Evolutionary conservation across 306 rosid genomes (phyloP), one percentile per base, ranked within the genome.

Genomic region (Fragaria vesca): DNA sequence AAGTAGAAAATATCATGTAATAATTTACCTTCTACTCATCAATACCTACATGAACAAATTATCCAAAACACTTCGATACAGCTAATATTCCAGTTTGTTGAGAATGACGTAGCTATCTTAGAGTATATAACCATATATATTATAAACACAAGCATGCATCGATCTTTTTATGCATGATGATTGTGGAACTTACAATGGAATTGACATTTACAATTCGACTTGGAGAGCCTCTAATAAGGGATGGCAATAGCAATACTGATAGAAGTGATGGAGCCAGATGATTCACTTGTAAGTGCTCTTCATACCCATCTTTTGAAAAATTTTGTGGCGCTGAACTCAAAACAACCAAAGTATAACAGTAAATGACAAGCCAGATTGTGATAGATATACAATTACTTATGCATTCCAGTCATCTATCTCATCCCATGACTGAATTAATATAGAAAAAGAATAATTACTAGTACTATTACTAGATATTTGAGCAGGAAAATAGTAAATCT

Each of bases 281-380:
- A 83, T 95, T 95, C 81, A 95, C 99, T 93, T 95, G 99, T 90
- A 91, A 78, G 91, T 95, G 99, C 82, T 91, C 91, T 85, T 95
- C 99, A 58, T 93, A 91, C 63, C 96, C 96, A 76, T 93, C 97
- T 87, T 88, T 91, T 20, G 97, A 95, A 87, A 93, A 83, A 46
- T 69, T 91, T 71, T 91, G 99, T 7, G 93, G 94, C 87, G 91
- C 99, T 95, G 86, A 74, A 84, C 66, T 76, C 71, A 78, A 79
- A 66, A 63, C 76, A 79, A 80, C 74, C 50, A 45, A 61, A 36
- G 72, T 9, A 61, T 61, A 52, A 81, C 36, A 76, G 79, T 72
- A 52, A 82, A 58, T 30, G 71, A 45, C 24, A 6, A 54, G 7
- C 26, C 24, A 20, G 24, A 54, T 54, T 54, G 6, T 54, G 60